Evolutionary conservation across 306 rosid species (phyloP).

Genomic region (Cucumis cinereus): DNA sequence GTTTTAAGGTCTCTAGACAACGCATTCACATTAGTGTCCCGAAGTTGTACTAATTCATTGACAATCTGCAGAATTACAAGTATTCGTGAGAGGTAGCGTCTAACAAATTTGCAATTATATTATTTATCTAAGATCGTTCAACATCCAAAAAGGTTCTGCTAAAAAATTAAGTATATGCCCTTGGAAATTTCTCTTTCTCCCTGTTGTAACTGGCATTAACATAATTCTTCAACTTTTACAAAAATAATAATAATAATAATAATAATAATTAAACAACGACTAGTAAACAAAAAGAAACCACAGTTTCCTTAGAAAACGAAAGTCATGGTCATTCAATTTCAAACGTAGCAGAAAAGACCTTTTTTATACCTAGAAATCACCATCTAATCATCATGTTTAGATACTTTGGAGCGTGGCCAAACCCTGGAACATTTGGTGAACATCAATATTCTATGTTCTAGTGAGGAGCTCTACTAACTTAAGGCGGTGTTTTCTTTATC

Average conservation of each 20-base stretch:
- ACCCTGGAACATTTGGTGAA: neutral
- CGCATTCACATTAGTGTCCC: constrained; percentile 62
- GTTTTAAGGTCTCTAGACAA: constrained; percentile 73
- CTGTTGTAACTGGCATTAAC: neutral
- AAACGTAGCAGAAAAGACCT: neutral
- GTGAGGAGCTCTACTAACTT: neutral
- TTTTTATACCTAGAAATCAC: neutral
- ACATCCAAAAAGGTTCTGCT: neutral
- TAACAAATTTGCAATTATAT: neutral
- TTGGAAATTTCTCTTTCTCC: neutral
- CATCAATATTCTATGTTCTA: neutral
- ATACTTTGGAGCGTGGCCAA: neutral
- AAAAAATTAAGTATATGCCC: neutral
- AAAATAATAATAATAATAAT: neutral
- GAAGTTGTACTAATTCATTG: constrained; percentile 40
- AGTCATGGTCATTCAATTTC: neutral
- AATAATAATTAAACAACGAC: neutral
- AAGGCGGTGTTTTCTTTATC: neutral
- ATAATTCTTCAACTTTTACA: neutral
- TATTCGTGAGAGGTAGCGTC: neutral
- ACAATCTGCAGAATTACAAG: constrained; percentile 56
- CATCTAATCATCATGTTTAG: neutral
- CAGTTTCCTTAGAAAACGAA: too few species aligned
- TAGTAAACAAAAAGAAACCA: neutral
- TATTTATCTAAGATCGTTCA: neutral